phyloP scores from a whole-genome alignment of 2,329 filamentous ascomycete species.

The Fusarium penzigii region DNA sequence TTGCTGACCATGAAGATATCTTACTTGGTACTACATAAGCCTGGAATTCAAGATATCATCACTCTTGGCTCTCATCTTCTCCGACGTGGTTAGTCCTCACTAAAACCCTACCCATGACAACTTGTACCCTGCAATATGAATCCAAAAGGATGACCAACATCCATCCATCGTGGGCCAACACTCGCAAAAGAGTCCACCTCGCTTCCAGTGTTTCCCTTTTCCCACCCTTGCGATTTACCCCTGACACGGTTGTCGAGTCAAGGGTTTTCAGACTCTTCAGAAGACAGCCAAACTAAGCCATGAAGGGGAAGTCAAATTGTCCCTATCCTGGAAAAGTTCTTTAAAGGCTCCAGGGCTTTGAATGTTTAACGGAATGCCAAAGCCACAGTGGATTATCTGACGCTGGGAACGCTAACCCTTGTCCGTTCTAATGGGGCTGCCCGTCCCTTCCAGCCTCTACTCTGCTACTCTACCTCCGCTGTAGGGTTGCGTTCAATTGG shows the following conservation, averaged over 20 bases:
- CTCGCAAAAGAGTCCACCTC: neutral
- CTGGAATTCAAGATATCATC: too few species aligned
- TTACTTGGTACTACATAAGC: too few species aligned
- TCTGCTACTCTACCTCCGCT: neutral
- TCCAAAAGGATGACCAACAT: neutral
- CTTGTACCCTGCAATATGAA: neutral
- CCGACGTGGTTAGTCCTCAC: too few species aligned
- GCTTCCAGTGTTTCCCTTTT: constrained; percentile 18
- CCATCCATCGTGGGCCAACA: neutral
- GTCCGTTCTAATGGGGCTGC: neutral
- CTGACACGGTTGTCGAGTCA: constrained; percentile 22
- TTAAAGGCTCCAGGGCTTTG: neutral
- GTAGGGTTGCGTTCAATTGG: neutral
- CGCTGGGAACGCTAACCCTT: neutral
- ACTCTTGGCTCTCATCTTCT: too few species aligned
- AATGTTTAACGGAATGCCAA: neutral
- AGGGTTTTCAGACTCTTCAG: constrained; percentile 22
- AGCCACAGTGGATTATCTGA: neutral
- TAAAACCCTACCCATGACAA: neutral
- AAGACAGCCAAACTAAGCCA: constrained; percentile 17
- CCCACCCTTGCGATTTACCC: constrained; percentile 26
- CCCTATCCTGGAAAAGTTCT: neutral
- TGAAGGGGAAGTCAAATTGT: neutral
- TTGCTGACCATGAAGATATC: too few species aligned
- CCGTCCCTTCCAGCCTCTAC: neutral